These are phyloP conservation scores for Russula virescens DNA, from an alignment of 768 basidiomycete species.

Conservation along the genomic window DNA sequence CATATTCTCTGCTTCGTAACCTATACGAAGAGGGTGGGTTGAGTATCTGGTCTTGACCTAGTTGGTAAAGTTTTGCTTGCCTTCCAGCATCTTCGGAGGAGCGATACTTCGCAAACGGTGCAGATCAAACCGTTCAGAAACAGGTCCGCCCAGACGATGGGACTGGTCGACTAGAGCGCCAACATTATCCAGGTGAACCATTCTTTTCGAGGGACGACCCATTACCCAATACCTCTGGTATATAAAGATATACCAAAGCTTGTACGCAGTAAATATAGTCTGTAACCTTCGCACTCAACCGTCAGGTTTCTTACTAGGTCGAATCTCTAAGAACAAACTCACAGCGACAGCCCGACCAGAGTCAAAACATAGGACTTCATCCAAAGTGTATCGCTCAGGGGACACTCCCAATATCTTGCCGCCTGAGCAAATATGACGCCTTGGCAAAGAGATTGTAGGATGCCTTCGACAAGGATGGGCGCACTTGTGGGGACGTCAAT, in stretches of 20 bases:
- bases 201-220: background rate
- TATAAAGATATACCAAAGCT: conserved; percentile 28
- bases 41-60: background rate
- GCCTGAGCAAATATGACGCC: conserved; percentile 31
- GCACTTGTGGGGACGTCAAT: conserved; percentile 26
- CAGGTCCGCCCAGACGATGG: conserved; percentile 41
- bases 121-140: conserved; percentile 46
- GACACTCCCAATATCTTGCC: conserved; percentile 35
- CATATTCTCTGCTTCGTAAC: conserved; percentile 37
- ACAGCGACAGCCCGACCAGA: conserved; percentile 41
- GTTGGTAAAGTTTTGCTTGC: conserved; percentile 27
- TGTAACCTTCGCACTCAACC: conserved; percentile 24
- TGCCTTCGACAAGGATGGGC: conserved; percentile 41
- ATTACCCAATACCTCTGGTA: conserved; percentile 25
- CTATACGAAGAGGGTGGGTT: conserved; percentile 26
- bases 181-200: background rate
- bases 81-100: conserved; percentile 49
- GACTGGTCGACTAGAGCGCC: conserved; percentile 30
- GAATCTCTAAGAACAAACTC: conserved; percentile 20
- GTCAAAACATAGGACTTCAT: conserved; percentile 39
- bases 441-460: conserved; percentile 45
- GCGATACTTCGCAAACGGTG: conserved; percentile 43
- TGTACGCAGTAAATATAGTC: conserved; percentile 28
- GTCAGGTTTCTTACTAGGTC: background rate
- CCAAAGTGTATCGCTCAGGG: conserved; percentile 39